A percentile compares a stretch with the other conserved stretches of the same genome.
These are phyloP conservation scores for Primulina tabacum DNA, from an alignment of 257 asterid species.

Conservation along the genomic window DNA sequence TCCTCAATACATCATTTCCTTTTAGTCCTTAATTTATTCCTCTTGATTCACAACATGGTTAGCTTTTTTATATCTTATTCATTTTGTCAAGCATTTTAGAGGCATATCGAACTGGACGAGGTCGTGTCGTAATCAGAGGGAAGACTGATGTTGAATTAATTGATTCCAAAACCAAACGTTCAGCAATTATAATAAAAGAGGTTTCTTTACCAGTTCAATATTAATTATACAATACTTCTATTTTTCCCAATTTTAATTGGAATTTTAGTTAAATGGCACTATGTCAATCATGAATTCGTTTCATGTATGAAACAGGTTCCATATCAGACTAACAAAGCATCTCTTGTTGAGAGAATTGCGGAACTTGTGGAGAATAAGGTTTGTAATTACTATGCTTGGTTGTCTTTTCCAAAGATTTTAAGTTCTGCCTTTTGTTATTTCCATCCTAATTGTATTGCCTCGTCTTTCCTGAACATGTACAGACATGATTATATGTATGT, in stretches of 20 bases:
- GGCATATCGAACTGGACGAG: slow-evolving; percentile 95
- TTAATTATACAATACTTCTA: slow-evolving; percentile 20
- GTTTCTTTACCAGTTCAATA: slow-evolving; percentile 37
- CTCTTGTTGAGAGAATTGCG: slow-evolving; percentile 92
- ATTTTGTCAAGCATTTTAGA: slow-evolving; percentile 66
- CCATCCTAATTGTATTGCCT: neutral
- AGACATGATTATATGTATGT: neutral
- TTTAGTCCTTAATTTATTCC: neutral
- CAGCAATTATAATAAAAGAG: slow-evolving; percentile 94
- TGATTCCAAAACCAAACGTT: slow-evolving; percentile 76
- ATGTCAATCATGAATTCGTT: slow-evolving; percentile 10
- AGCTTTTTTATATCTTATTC: slow-evolving; percentile 15
- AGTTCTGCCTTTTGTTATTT: slow-evolving; percentile 8
- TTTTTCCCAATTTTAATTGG: slow-evolving; percentile 2
- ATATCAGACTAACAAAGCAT: slow-evolving; percentile 94
- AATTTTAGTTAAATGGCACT: neutral
- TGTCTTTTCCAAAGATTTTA: slow-evolving; percentile 8
- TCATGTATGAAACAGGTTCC: slow-evolving; percentile 63
- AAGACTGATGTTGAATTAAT: slow-evolving; percentile 86
- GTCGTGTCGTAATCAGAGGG: slow-evolving; percentile 90
- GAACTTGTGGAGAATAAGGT: slow-evolving; percentile 95
- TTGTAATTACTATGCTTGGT: slow-evolving; percentile 16
- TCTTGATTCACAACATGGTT: neutral
- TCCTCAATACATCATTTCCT: neutral
- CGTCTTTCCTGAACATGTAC: neutral